Evolutionary conservation across 1,284 basidiomycete genomes (phyloP).

Genomic region (Sporisorium scitamineum): DNA sequence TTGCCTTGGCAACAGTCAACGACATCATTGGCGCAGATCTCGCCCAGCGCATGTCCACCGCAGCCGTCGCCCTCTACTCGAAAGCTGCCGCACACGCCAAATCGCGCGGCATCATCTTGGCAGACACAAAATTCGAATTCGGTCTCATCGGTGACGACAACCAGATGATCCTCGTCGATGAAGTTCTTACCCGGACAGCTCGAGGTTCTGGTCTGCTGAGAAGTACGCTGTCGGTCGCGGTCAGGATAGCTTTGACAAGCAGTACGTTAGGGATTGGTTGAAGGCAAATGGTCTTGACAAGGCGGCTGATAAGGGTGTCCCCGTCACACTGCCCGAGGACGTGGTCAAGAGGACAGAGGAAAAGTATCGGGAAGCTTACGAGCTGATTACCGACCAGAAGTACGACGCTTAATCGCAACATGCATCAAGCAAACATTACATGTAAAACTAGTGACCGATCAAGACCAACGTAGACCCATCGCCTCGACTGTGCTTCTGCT

Average conservation of each 20-base stretch:
- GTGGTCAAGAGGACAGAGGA: slow-evolving; percentile 62
- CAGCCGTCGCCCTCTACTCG: slow-evolving; percentile 79
- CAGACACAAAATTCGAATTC: slow-evolving; percentile 94
- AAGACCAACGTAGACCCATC: neutral
- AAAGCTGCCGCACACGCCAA: slow-evolving; percentile 83
- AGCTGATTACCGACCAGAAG: slow-evolving; percentile 59
- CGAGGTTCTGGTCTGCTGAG: slow-evolving; percentile 90
- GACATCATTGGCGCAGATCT: slow-evolving; percentile 71
- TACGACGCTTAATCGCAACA: slow-evolving; percentile 43
- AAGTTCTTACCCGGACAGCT: slow-evolving; percentile 97
- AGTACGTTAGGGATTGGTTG: slow-evolving; percentile 90
- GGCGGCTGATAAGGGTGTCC: slow-evolving; percentile 57
- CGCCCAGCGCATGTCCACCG: slow-evolving; percentile 75
- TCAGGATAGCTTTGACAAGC: slow-evolving; percentile 96
- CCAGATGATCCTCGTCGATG: slow-evolving; percentile 89
- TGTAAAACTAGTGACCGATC: neutral
- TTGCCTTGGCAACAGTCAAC: slow-evolving; percentile 13
- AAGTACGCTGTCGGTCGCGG: slow-evolving; percentile 80
- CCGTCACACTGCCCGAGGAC: slow-evolving; percentile 61
- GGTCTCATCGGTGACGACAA: slow-evolving; percentile 73
- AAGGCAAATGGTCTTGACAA: slow-evolving; percentile 60
- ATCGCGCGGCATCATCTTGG: slow-evolving; percentile 87
- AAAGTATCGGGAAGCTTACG: slow-evolving; percentile 66
- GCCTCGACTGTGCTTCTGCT: neutral
- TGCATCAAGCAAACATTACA: too few relatives aligned